Evolutionary conservation across 768 basidiomycete genomes (phyloP).

Genomic region (Russula griseocarnosa): DNA sequence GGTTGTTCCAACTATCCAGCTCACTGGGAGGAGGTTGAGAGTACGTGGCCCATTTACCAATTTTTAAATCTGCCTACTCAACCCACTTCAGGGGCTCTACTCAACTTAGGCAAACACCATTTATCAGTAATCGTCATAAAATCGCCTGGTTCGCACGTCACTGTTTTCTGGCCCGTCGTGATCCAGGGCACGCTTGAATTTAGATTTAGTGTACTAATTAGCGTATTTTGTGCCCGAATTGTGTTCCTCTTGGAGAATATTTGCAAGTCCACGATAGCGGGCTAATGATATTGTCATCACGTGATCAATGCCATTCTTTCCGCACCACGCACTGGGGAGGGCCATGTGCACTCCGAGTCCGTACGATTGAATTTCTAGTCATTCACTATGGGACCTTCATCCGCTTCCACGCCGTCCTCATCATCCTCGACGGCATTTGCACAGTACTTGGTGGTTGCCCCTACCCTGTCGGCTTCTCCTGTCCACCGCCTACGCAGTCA

Average conservation of each 20-base stretch:
- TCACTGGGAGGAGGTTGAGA: conserved; percentile 45
- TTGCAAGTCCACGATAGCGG: not conserved
- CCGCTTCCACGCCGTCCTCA: too few species aligned
- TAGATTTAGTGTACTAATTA: not conserved
- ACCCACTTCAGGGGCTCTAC: conserved; percentile 15
- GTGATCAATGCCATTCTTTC: not conserved
- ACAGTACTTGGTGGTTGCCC: too few species aligned
- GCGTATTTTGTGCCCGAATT: not conserved
- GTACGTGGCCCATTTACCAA: conserved; percentile 35
- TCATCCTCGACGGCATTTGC: too few species aligned
- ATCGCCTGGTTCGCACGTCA: not conserved
- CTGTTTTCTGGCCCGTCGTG: not conserved
- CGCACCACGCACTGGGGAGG: too few species aligned
- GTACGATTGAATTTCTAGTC: too few species aligned
- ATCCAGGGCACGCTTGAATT: not conserved
- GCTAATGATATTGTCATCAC: not conserved
- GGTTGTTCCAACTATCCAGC: conserved; percentile 49
- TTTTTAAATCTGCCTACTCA: not conserved
- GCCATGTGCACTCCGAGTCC: too few species aligned
- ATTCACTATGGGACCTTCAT: too few species aligned
- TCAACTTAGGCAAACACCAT: not conserved
- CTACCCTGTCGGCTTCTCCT: too few species aligned
- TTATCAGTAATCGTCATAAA: not conserved
- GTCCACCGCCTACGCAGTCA: too few species aligned
- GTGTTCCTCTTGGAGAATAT: not conserved